These are phyloP conservation scores for Acacia concinna DNA, from an alignment of 331 rosid species.

Conservation along the genomic window DNA sequence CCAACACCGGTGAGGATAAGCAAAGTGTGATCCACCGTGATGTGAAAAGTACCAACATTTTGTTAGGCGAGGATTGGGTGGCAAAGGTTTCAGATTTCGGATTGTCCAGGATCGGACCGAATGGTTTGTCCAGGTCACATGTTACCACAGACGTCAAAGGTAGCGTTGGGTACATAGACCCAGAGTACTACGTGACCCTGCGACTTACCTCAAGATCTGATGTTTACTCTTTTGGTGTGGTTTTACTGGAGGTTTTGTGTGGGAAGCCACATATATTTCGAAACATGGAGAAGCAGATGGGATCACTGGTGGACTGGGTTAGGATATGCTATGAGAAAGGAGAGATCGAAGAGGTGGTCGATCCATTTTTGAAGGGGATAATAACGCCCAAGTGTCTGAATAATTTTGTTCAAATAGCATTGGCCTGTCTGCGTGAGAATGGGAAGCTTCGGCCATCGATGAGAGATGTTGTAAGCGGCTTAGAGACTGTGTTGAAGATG, in stretches of 20 bases:
- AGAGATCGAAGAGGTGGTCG: constrained; percentile 30
- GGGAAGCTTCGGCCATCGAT: constrained; percentile 39
- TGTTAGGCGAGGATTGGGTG: constrained; percentile 32
- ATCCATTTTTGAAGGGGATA: constrained; percentile 27
- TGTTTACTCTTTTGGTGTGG: constrained; percentile 46
- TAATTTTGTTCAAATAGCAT: constrained; percentile 29
- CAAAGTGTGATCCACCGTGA: constrained; percentile 44
- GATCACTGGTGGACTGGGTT: constrained; percentile 23
- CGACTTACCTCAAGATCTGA: constrained; percentile 40
- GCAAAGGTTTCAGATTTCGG: constrained; percentile 50
- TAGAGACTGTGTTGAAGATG: constrained; percentile 18
- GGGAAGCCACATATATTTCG: constrained; percentile 32
- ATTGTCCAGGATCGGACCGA: constrained; percentile 33
- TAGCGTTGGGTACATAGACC: constrained; percentile 41
- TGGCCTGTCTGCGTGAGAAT: constrained; percentile 29
- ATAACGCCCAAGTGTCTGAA: constrained; percentile 24
- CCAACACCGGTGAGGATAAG: not conserved
- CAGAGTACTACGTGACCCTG: constrained; percentile 35
- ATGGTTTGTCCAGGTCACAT: constrained; percentile 28
- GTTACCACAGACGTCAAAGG: constrained; percentile 40
- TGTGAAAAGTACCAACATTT: constrained; percentile 41
- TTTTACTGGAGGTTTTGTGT: constrained; percentile 40
- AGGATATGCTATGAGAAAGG: constrained; percentile 1
- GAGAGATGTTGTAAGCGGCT: constrained; percentile 32
- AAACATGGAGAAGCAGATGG: constrained; percentile 7